Conservation (phyloP, 116 monocot genomes). For the Zostera marina region DNA sequence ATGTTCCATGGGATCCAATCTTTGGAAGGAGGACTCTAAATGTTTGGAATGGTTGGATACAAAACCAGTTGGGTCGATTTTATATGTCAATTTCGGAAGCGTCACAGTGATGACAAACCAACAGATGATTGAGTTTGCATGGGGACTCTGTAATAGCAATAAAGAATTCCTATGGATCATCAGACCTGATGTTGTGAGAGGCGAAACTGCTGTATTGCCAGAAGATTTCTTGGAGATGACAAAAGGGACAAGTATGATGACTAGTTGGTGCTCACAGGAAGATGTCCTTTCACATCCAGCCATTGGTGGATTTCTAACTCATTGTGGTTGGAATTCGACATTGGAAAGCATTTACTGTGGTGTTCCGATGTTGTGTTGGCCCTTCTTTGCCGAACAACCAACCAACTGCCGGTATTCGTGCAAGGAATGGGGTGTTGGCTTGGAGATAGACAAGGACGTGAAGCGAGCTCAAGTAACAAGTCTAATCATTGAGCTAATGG, state of each 20-base stretch:
- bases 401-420: conserved; percentile 19
- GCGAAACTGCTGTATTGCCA: conserved; percentile 8
- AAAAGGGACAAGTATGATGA: neutral
- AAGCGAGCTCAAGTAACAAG: conserved; percentile 10
- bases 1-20: no score
- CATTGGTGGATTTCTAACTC: no score
- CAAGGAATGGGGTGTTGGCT: conserved; percentile 13
- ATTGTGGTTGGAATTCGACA: no score
- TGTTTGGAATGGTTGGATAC: conserved; percentile 10
- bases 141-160: no score
- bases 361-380: conserved; percentile 44
- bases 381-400: conserved; percentile 38
- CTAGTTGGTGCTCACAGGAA: conserved; percentile 9
- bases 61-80: neutral
- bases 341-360: conserved; percentile 15
- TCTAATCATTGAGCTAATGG: conserved; percentile 12
- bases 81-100: conserved; percentile 12
- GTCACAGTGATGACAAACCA: conserved; percentile 9
- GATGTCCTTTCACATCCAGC: conserved; percentile 7
- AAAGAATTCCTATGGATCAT: conserved; percentile 13
- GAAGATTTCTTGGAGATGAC: conserved; percentile 5
- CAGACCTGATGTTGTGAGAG: conserved; percentile 6
- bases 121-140: conserved; percentile 14
- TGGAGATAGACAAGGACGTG: conserved; percentile 17
- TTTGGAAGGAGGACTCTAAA: no score